Evolutionary conservation across 75 land plant species (phyloP), one percentile per base, ranked within the genome.

Genomic region (Cupressus sempervirens): DNA sequence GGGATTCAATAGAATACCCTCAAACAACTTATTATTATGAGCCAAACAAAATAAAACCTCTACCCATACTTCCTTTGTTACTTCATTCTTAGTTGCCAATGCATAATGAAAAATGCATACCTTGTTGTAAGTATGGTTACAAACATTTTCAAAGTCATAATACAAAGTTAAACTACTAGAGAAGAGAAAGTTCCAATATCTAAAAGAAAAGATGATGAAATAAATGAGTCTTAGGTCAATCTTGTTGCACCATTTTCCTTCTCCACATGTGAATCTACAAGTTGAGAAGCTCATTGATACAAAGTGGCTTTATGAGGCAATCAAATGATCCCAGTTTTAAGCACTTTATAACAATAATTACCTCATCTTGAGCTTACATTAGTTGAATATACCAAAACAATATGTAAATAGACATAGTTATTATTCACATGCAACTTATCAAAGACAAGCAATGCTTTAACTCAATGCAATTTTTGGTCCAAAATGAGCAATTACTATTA

Each of bases 241-340:
- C 41, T 46, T 26, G 20, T 32, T 29, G n/a, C 86, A 93, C 96
- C 96, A 93, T 93, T 58, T 93, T 88, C 68, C 96, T 86, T 85
- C 95, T 90, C 98, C 98, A 96, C 95, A 94, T 92, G 87, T 96
- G 98, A 34, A 94, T 94, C 98, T 96, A 96, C 86, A 96, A 86
- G 85, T 94, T 96, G 86, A 94, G 85, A 26, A 96, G 86, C 86
- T 96, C 98, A 88, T 96, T 96, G 18, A 91, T 88, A 0, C 98
- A 91, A 48, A 96, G 88, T 43, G 98, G 98, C 92, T 96, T 96
- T 62, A 96, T 94, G 85, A 96, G 96, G 87, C 93, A 96, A 83
- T 96, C 98, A 46, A 93, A 96, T 54, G 98, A 96, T 65, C 98
- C 98, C 77, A 92, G 89, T 35, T 90, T 85, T 87, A 96, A 86